phyloP scores from a whole-genome alignment of 2,329 filamentous ascomycete genomes.

The Fusarium palustre region DNA sequence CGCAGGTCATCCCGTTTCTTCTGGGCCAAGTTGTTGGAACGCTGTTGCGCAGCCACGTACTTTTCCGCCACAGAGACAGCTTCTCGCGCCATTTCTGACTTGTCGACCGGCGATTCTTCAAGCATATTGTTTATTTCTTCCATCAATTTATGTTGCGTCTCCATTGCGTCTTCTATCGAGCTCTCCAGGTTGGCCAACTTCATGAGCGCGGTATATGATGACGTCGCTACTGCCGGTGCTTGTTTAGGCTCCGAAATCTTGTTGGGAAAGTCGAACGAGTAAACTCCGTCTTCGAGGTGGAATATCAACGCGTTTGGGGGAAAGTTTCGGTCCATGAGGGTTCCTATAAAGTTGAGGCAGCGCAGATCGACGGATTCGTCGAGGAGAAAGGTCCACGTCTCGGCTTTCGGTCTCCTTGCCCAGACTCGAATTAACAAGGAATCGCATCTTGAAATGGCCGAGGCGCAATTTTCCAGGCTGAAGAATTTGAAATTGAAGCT shows the following conservation, averaged over 20 bases:
- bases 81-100: conserved; percentile 63
- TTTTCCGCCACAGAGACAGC: conserved; percentile 60
- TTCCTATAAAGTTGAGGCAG: conserved; percentile 82
- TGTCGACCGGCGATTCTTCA: conserved; percentile 55
- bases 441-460: conserved; percentile 73
- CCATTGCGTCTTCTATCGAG: conserved; percentile 89
- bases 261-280: conserved; percentile 78
- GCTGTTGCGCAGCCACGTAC: conserved; percentile 72
- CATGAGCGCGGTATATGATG: conserved; percentile 90
- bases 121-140: conserved; percentile 78
- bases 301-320: conserved; percentile 87
- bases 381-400: conserved; percentile 72
- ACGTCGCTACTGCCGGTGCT: conserved; percentile 68
- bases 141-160: conserved; percentile 78
- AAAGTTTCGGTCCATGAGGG: conserved; percentile 75
- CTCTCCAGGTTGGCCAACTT: conserved; percentile 88
- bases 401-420: conserved; percentile 67
- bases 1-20: conserved; percentile 75
- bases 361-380: conserved; percentile 78
- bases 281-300: conserved; percentile 87
- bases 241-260: conserved; percentile 64
- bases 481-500: conserved; percentile 93
- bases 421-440: conserved; percentile 78
- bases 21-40: conserved; percentile 70
- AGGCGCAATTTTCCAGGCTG: conserved; percentile 73